Evolutionary conservation across 108 stramenopile species (phyloP), one percentile per base, ranked within the genome.

Genomic region (Aureococcus anophagefferens): DNA sequence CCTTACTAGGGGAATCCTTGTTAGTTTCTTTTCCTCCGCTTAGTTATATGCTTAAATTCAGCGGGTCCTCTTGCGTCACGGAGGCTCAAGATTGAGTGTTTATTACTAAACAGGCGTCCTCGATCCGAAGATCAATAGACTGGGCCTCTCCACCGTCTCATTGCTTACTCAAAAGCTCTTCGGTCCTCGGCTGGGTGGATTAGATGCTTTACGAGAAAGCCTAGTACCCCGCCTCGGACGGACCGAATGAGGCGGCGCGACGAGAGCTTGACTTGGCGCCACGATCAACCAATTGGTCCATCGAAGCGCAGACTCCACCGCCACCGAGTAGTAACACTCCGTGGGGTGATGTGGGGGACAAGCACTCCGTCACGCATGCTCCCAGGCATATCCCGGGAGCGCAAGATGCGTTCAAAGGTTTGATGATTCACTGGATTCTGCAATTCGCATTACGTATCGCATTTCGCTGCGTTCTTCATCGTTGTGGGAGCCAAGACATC

Each of bases 381-480:
- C 71, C 77, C 85, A 81, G 88, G 89, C 69, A 75, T 84, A 65
- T 85, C 89, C 87, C 85, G 88, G 79, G 89, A 90, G 90, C 89
- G 89, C 90, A 91, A 90, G 89, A 81, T 94, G 90, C 93, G 90
- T 91, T 94, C 93, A 91, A 94, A 94, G 81, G 80, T 85, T 91
- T 88, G 86, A 91, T 93, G 90, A 89, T 89, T 91, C 90, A 91
- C 93, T 85, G 88, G 84, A 87, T 91, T 76, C 84, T 91, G 90
- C 90, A 89, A 89, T 89, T 94, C 93, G 89, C 93, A 94, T 89
- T 91, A 90, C 90, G 90, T 91, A 91, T 94, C 90, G 89, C 93
- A 92, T 92, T 94, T 94, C 90, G 93, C 93, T 94, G 93, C 90
- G 93, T 92, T 92, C 93, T 94, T 94, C 93, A 94, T 94, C 91